Base-by-base conservation (phyloP, 2,329 filamentous ascomycete genomes). In the Pseudocercospora crystallina region DNA sequence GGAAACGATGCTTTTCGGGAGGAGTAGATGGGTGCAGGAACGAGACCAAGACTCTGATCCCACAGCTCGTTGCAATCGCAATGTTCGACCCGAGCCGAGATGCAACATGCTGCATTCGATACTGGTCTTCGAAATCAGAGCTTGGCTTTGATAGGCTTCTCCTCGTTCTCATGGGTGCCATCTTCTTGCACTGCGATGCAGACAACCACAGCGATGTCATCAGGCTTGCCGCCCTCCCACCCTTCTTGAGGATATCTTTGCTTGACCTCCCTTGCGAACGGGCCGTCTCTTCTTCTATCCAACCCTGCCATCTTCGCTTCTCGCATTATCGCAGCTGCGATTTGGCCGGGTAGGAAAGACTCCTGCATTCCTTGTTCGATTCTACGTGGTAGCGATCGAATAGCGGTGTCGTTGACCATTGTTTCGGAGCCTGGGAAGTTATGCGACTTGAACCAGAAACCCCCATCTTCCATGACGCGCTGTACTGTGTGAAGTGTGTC, bases 211-310 rank as follows among this genome's bases (percentile, higher is more conserved):
- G 90, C 92, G 52, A 99, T 96, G 70, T 99, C 94, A 68, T 99
- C 94, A 14, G 95, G 82, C 71, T 99, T 99, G 45, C 94, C 94
- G 51, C 94, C 94, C 51, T 84, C 84, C 83, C 89, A 99, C 51
- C 84, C 82, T 70, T 97, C 92, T 33, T 85, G 78, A 0, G 94
- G 92, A 61, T 89, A 95, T 65, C 88, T 85, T 65, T 85, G 88
- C 68, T 94, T 89, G 14, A 96, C 90, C 70, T 96, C 90, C 71
- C 89, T 96, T 35, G 94, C 90, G 70, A 99, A 99, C 0, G 94
- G 94, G 0, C 92, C 90, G 68, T 97, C 89, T 45, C 89, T 76
- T 64, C 87, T 89, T 42, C 79, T 81, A 71, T 96, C 90, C 51
- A 89, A 71, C 66, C 91, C 95, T 5, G 91, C 90, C 7, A 81